Base-by-base conservation (phyloP, 2,329 filamentous ascomycete species). In the Calonectria fujianensis region DNA sequence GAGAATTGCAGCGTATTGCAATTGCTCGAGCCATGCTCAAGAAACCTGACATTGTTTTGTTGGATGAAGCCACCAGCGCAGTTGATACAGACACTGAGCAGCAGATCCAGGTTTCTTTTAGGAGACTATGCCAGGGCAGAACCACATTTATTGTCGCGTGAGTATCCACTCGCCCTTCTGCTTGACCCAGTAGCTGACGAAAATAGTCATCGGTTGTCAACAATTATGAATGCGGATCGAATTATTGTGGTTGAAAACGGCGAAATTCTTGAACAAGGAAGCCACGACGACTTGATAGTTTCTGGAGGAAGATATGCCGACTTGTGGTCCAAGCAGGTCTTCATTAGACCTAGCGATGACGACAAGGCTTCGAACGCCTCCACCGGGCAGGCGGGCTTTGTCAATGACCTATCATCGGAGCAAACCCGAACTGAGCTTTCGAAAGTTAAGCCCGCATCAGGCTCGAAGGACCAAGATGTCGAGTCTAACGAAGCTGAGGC, bases 41-140 rank as follows among this genome's bases (percentile, higher is more conserved):
- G 83, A 90, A 91, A 73, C 94, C 94, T 0, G 92, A 94, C 71
- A 92, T 96, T 74, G 91, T 96, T 13, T 89, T 96, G 50, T 89
- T 96, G 0, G 94, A 96, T 77, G 94, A 96, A 83, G 93, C 94
- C 1, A 96, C 95, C 5, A 95, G 93, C 48, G 93, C 94, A 9
- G 92, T 96, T 73, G 92, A 95, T 75, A 93, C 93, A 0, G 91
- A 93, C 41, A 94, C 92, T 1, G 92, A 94, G 82, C 90, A 91
- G 70, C 90, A 91, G 77, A 94, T 94, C 59, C 92, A 94, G 78
- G 86, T 90, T 39, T 92, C 92, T 0, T 88, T 94, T 69, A 86
- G 86, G 72, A 87, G 86, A 65, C 86, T 93, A 10, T 92, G 91
- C 75, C 85, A 89, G 73, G 90, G 89, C 2, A 90, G 92, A 31